These are phyloP conservation scores for Helminthosporium solani DNA, from an alignment of 2,329 filamentous ascomycete genomes.

Conservation along the genomic window DNA sequence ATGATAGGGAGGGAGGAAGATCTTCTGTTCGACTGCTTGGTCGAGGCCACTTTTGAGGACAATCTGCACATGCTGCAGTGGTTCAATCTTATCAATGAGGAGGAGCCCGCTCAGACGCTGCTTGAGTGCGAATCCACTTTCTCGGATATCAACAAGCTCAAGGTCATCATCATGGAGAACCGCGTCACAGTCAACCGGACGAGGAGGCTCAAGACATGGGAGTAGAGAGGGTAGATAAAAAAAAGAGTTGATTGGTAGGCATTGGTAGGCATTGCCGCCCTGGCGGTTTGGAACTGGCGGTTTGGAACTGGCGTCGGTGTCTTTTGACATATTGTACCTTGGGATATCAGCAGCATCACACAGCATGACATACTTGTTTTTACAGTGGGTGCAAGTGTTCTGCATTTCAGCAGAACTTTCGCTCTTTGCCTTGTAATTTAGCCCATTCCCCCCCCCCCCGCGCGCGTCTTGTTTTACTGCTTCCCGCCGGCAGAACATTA, in stretches of 20 bases:
- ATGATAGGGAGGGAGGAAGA: conserved; percentile 6
- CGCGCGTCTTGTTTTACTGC: too few species aligned
- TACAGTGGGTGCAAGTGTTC: not conserved
- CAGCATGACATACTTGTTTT: not conserved
- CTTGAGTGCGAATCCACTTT: conserved; percentile 6
- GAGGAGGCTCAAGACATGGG: conserved; percentile 2
- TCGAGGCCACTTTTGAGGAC: conserved; percentile 8
- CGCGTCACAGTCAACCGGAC: conserved; percentile 6
- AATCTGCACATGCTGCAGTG: conserved; percentile 8
- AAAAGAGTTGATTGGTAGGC: not conserved
- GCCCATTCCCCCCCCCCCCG: too few species aligned
- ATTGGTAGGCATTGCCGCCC: too few species aligned
- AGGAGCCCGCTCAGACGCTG: not conserved
- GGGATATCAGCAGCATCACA: not conserved
- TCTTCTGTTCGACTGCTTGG: conserved; percentile 6
- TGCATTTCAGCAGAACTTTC: too few species aligned
- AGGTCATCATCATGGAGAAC: conserved; percentile 9
- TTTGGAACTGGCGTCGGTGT: too few species aligned
- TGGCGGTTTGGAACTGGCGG: too few species aligned
- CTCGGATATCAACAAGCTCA: conserved; percentile 5
- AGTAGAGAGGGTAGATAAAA: not conserved
- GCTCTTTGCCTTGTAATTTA: too few species aligned
- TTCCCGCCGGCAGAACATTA: too few species aligned
- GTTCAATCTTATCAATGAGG: conserved; percentile 9
- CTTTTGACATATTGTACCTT: not conserved